Evolutionary conservation across 116 monocot species (phyloP).

Genomic region (Phalaenopsis hybrid): DNA sequence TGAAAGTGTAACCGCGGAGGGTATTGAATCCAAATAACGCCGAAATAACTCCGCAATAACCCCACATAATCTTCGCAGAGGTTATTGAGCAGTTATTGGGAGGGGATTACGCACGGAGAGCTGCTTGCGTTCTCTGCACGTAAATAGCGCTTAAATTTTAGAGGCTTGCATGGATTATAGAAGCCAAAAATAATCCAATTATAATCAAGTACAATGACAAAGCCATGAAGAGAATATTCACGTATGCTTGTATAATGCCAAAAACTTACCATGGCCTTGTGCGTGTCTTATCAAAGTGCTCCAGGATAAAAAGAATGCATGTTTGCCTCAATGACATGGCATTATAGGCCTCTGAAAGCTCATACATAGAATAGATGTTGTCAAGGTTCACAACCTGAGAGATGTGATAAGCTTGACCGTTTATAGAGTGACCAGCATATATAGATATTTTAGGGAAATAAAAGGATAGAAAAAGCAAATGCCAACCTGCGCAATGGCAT

Average conservation of each 20-base stretch:
- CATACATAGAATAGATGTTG: conserved; percentile 82
- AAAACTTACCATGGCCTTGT: conserved; percentile 48
- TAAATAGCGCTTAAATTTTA: no score
- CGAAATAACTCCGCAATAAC: no score
- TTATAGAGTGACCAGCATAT: not conserved
- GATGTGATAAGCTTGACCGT: not conserved
- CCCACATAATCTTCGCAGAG: no score
- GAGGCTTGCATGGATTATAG: no score
- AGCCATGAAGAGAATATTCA: no score
- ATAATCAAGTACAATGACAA: no score
- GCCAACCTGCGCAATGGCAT: conserved; percentile 76
- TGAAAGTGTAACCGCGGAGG: no score
- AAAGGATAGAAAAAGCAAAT: conserved; percentile 2
- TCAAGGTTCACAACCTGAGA: conserved; percentile 71
- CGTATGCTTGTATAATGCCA: not conserved
- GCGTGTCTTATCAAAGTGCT: conserved; percentile 71
- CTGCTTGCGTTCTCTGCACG: no score
- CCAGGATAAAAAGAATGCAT: conserved; percentile 75
- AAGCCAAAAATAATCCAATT: no score
- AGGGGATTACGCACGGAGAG: no score
- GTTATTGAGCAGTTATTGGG: no score
- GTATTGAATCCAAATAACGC: no score
- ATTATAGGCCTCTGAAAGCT: conserved; percentile 82
- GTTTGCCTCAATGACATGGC: conserved; percentile 80
- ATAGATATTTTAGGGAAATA: not conserved